Evolutionary conservation across 106 monocot species (phyloP).

Genomic region (Apostasia ramifera): DNA sequence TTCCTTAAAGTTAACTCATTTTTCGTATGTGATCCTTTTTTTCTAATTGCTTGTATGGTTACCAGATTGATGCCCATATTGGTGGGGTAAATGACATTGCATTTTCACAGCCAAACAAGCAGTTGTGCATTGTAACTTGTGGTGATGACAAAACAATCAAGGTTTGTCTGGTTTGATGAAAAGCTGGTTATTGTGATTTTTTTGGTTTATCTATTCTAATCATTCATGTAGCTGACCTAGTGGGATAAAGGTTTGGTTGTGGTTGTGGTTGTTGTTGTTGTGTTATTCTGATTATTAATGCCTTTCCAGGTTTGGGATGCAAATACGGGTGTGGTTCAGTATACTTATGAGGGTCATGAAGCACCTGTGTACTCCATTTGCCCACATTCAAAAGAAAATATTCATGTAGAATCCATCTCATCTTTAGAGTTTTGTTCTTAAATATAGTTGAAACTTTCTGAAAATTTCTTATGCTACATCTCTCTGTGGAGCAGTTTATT

Average conservation of each 20-base stretch:
- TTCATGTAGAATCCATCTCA: constrained; percentile 34
- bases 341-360: constrained; percentile 40
- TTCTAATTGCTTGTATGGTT: not conserved
- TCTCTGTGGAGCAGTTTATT: constrained; percentile 33
- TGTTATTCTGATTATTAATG: not conserved
- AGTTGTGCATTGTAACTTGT: constrained; percentile 52
- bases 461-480: not conserved
- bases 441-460: not conserved
- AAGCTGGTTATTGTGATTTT: not conserved
- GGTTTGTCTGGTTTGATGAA: constrained; percentile 18
- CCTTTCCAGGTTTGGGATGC: constrained; percentile 47
- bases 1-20: no score
- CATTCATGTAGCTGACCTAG: not conserved
- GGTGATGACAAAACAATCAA: constrained; percentile 82
- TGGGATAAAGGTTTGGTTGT: not conserved
- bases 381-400: constrained; percentile 36
- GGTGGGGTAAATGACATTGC: constrained; percentile 84
- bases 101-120: constrained; percentile 51
- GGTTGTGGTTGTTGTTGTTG: not conserved
- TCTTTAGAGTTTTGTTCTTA: not conserved
- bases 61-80: constrained; percentile 82
- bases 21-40: not conserved
- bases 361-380: constrained; percentile 52
- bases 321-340: constrained; percentile 11
- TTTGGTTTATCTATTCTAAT: not conserved